phyloP scores from a whole-genome alignment of 441 rosid genomes.

The Erodium chrysanthum region DNA sequence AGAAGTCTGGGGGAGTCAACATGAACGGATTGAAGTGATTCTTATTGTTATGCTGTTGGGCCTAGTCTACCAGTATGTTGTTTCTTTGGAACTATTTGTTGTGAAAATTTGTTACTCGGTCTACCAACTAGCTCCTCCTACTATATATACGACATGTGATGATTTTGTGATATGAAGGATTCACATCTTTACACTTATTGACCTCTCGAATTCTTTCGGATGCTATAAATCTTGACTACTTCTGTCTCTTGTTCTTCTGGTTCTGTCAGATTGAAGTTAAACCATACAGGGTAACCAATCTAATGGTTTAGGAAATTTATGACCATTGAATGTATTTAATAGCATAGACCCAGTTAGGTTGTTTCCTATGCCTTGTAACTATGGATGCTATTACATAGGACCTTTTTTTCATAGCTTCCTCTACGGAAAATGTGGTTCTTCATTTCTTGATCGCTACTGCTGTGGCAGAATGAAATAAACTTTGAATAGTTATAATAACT shows the following conservation, averaged over 20 bases:
- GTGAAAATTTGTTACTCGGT: not conserved
- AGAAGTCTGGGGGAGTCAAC: not conserved
- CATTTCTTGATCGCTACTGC: not conserved
- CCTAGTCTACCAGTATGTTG: not conserved
- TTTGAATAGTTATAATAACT: too few relatives aligned
- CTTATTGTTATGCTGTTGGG: not conserved
- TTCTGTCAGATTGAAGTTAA: too few relatives aligned
- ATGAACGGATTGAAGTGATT: not conserved
- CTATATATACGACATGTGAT: not conserved
- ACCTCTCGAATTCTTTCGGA: too few relatives aligned
- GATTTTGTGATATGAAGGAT: not conserved
- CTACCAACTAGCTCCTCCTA: not conserved
- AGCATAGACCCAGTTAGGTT: too few relatives aligned
- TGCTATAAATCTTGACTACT: too few relatives aligned
- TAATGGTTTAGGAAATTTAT: too few relatives aligned
- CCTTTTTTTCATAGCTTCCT: not conserved
- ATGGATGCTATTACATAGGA: not conserved
- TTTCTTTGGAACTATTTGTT: not conserved
- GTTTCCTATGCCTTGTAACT: not conserved
- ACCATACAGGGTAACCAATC: too few relatives aligned
- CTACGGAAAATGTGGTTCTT: not conserved
- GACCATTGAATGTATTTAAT: too few relatives aligned
- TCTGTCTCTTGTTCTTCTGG: too few relatives aligned
- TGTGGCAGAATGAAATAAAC: not conserved
- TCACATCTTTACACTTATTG: not conserved